Percentiles rank a stretch among this genome's conserved stretches.
Evolutionary conservation across 176 grass and related monocot species (phyloP).

Genomic region (Cymbopogon citratus): DNA sequence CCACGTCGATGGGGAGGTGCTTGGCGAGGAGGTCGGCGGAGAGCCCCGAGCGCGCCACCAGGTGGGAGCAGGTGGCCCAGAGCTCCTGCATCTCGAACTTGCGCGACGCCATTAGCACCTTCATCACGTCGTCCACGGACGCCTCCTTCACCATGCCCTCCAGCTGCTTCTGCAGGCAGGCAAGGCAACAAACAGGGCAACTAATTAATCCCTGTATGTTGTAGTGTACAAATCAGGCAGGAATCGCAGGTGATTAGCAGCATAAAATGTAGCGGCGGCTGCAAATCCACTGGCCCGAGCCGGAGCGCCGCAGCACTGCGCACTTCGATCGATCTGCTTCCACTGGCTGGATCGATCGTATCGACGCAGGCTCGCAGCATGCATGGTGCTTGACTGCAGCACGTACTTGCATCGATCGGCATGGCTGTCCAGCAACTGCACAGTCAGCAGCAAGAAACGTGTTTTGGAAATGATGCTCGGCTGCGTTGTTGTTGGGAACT

Average conservation of each 20-base stretch:
- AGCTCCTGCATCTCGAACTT: constrained; percentile 89
- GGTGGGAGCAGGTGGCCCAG: constrained; percentile 80
- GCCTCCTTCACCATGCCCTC: constrained; percentile 95
- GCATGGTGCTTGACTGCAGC: not conserved
- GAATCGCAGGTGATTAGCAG: not conserved
- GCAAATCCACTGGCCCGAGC: not conserved
- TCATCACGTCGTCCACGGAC: constrained; percentile 92
- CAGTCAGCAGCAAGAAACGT: not conserved
- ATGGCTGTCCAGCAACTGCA: not conserved
- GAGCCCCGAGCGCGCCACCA: constrained; percentile 84
- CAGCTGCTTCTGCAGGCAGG: constrained; percentile 78
- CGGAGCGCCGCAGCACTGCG: not conserved
- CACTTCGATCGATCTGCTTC: not conserved
- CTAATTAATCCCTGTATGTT: not conserved
- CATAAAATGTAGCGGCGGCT: not conserved
- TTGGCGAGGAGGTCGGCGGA: constrained; percentile 85
- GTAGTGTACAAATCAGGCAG: not conserved
- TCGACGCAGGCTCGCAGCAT: not conserved
- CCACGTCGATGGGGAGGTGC: constrained; percentile 93
- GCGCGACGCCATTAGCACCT: constrained; percentile 85
- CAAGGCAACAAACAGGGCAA: not conserved
- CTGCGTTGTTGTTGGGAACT: not conserved
- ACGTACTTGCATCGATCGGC: not conserved
- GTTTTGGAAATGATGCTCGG: constrained; percentile 55
- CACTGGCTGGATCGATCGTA: not conserved